A percentile compares a stretch with the other conserved stretches of the same genome.
Conservation (phyloP, 495 filamentous ascomycete species). For the Talaromyces nanjingensis region DNA sequence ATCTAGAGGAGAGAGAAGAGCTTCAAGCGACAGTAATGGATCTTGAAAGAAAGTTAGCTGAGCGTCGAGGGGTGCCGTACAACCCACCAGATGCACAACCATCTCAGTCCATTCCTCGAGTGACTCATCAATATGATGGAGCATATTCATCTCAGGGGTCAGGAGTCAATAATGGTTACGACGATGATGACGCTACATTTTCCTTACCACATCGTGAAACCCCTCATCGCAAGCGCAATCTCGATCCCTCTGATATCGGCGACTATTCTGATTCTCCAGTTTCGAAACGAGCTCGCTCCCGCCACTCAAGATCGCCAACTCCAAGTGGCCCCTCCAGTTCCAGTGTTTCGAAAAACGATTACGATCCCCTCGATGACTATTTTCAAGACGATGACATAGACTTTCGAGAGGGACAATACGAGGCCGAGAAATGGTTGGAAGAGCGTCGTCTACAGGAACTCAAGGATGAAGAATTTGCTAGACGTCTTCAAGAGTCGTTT, state of each 20-base stretch:
- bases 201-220: not conserved
- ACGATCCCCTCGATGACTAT: not conserved
- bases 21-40: slow-evolving; percentile 15
- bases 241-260: not conserved
- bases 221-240: not conserved
- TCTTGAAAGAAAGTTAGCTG: slow-evolving; percentile 17
- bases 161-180: not conserved
- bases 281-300: slow-evolving; percentile 2
- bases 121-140: slow-evolving; percentile 14
- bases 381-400: slow-evolving; percentile 1
- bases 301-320: not conserved
- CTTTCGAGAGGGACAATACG: slow-evolving; percentile 5
- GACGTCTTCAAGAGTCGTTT: slow-evolving; percentile 25
- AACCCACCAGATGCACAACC: not conserved
- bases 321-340: not conserved
- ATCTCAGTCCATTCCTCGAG: not conserved
- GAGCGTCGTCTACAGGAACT: slow-evolving; percentile 31
- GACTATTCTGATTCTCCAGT: not conserved
- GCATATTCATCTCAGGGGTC: not conserved
- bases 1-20: slow-evolving; percentile 17
- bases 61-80: slow-evolving; percentile 13
- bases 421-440: slow-evolving; percentile 27
- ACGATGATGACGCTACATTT: not conserved
- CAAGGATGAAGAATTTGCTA: slow-evolving; percentile 43
- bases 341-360: not conserved